These are phyloP conservation scores for Coccomyxa sp. DNA, from an alignment of 139 green algal genomes.

Conservation along the genomic window DNA sequence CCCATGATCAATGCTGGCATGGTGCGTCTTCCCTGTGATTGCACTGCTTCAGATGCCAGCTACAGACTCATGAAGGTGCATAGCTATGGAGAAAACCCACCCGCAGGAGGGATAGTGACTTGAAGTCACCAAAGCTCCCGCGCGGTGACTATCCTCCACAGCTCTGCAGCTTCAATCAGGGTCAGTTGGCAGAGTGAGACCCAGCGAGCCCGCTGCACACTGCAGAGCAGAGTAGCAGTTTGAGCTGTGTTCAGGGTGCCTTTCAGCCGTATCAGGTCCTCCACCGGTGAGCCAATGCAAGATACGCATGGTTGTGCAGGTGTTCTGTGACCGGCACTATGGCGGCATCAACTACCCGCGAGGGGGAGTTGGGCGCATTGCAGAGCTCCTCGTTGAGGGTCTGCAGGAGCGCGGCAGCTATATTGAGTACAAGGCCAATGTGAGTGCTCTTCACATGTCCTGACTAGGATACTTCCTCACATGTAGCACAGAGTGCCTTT, in stretches of 20 bases:
- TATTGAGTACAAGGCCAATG: constrained; percentile 88
- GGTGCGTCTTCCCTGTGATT: constrained; percentile 32
- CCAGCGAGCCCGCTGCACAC: too few relatives aligned
- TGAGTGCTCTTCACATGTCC: background rate
- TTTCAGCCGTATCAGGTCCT: too few relatives aligned
- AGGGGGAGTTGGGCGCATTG: constrained; percentile 83
- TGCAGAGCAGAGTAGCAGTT: too few relatives aligned
- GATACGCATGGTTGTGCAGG: constrained; percentile 9
- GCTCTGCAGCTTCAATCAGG: background rate
- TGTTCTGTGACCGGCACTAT: constrained; percentile 73
- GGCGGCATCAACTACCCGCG: constrained; percentile 95
- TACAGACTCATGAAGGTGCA: background rate
- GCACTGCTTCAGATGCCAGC: background rate
- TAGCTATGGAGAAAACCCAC: background rate
- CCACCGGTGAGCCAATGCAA: too few relatives aligned
- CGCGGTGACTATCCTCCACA: too few relatives aligned
- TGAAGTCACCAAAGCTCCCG: too few relatives aligned
- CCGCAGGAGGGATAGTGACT: too few relatives aligned
- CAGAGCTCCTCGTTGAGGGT: constrained; percentile 68
- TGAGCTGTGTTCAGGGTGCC: too few relatives aligned
- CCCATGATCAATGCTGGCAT: constrained; percentile 96
- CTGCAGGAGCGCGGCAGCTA: constrained; percentile 63
- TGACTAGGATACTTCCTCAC: too few relatives aligned
- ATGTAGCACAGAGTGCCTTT: too few relatives aligned
- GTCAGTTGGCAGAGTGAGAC: background rate